Base-by-base conservation (phyloP, 1,139 yeast genomes). In the Tardiomyces blankii region DNA sequence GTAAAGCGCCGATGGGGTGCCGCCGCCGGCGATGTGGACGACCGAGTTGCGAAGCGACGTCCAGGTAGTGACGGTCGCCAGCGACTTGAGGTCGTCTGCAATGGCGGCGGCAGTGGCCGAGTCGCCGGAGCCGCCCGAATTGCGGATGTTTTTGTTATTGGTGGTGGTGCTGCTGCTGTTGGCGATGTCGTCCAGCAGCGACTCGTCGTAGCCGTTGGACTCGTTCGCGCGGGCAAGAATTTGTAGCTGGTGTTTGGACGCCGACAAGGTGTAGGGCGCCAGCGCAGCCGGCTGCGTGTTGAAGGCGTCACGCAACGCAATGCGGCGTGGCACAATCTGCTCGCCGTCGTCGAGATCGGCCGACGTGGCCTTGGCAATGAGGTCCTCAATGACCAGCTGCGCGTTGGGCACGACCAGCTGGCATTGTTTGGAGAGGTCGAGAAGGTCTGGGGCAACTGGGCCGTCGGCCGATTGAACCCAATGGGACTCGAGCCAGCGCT, bases 401-500 rank as follows among this genome's bases (percentile, higher is more conserved):
- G 59, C 61, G 42, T 52, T 53, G 18, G 56, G 55, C 32, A 49
- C 43, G 27, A 49, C 43, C 33, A 49, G 49, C 39, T 44, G 46
- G 38, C 56, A 50, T 32, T 54, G 47, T 11, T 83, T 91, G 61
- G 85, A 81, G 57, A 87, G 82, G 58, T 82, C 82, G 39, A 84
- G 71, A 57, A 87, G 66, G 0, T 87, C 80, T 11, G 91, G 78
- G 42, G 88, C 64, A 32, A 80, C 69, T 21, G 65, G 67, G 50
- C 74, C 75, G 59, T 87, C 96, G 13, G 67, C 56, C 32, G 74
- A 72, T 46, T 72, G 76, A 54, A 78, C 76, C 96, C 96, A 89
- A 60, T 82, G 87, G 45, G 91, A 81, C 62, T 86, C 94, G 63
- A 88, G 66, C 97, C 97, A 89, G 44, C 79, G 68, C 57, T 78